Conservation (phyloP, 306 rosid species). For the Quercus bicolor region DNA sequence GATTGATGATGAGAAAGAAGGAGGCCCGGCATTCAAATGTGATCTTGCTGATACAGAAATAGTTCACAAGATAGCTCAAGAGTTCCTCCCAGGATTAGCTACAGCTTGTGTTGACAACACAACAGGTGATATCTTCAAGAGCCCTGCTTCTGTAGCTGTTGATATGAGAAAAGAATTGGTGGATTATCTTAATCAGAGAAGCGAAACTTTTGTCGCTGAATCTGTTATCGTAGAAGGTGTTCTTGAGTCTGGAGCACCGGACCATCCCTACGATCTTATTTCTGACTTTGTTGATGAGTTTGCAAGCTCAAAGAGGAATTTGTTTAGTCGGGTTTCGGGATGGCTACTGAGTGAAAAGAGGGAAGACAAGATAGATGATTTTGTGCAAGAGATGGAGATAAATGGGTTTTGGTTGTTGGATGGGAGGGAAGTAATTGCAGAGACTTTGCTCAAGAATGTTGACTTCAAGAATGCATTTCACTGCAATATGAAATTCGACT, state of each 20-base stretch:
- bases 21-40: conserved; percentile 45
- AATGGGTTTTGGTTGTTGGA: conserved; percentile 75
- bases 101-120: conserved; percentile 80
- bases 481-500: conserved; percentile 46
- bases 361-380: conserved; percentile 87
- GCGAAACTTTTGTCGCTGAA: conserved; percentile 72
- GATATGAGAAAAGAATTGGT: conserved; percentile 79
- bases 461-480: conserved; percentile 59
- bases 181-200: conserved; percentile 55
- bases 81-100: conserved; percentile 70
- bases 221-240: conserved; percentile 56
- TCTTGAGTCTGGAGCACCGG: conserved; percentile 44
- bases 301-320: conserved; percentile 55
- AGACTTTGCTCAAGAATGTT: conserved; percentile 58
- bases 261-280: conserved; percentile 68
- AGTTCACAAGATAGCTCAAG: conserved; percentile 70
- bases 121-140: conserved; percentile 58
- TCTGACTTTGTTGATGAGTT: conserved; percentile 77
- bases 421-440: conserved; percentile 49
- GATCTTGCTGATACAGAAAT: conserved; percentile 60
- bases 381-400: conserved; percentile 69
- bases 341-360: conserved; percentile 76
- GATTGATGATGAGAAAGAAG: conserved; percentile 54
- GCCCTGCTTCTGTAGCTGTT: conserved; percentile 66
- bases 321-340: conserved; percentile 67